Percentiles rank a stretch among this genome's conserved stretches.
These are phyloP conservation scores for Cylindricascospora bacillispora DNA, from an alignment of 1,139 yeast species.

Conservation along the genomic window DNA sequence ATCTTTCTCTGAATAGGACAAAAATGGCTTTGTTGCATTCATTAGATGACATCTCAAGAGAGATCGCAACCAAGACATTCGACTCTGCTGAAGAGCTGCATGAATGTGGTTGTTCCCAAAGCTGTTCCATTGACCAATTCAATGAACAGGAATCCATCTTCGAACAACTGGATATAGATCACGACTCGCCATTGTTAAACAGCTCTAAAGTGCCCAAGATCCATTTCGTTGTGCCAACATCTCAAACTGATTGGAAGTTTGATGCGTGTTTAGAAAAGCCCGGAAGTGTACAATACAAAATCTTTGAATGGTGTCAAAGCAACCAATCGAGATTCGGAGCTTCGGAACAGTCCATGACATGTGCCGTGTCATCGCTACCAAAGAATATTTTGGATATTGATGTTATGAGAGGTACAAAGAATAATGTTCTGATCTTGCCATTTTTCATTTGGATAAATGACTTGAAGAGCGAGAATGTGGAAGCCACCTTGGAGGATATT, in stretches of 20 bases:
- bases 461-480: conserved; percentile 35
- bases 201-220: conserved; percentile 55
- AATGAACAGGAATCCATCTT: conserved; percentile 14
- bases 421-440: conserved; percentile 60
- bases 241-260: conserved; percentile 73
- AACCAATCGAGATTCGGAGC: conserved; percentile 10
- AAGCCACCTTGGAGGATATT: conserved; percentile 33
- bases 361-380: conserved; percentile 40
- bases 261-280: conserved; percentile 46
- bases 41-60: conserved; percentile 2
- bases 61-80: conserved; percentile 5
- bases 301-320: conserved; percentile 36
- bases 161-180: conserved; percentile 35
- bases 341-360: conserved; percentile 32
- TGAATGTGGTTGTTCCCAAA: not conserved
- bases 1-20: too few relatives aligned
- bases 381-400: conserved; percentile 32
- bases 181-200: conserved; percentile 48
- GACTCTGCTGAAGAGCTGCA: conserved; percentile 4
- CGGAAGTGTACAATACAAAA: conserved; percentile 39
- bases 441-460: conserved; percentile 61
- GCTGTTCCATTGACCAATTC: conserved; percentile 5
- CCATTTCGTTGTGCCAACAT: conserved; percentile 73
- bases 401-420: conserved; percentile 32
- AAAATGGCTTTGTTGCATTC: too few relatives aligned